Evolutionary conservation across 768 basidiomycete species (phyloP).

Genomic region (Pisolithus marmoratus): DNA sequence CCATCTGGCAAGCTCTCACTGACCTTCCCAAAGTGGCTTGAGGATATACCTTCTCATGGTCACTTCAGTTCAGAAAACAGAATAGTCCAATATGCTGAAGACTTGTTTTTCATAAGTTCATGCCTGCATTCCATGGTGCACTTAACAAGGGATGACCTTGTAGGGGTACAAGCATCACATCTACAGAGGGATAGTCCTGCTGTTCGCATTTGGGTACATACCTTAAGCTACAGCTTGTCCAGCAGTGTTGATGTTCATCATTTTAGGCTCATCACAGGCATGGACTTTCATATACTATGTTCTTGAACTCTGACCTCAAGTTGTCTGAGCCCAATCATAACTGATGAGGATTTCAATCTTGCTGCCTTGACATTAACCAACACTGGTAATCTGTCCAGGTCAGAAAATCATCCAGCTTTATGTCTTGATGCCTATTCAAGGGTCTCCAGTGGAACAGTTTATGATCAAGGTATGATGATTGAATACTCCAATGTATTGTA

Average conservation of each 20-base stretch:
- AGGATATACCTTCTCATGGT: slow-evolving; percentile 66
- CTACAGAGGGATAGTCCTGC: slow-evolving; percentile 53
- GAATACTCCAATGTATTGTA: background rate
- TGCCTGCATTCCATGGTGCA: background rate
- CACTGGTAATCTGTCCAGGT: slow-evolving; percentile 53
- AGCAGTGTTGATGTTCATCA: background rate
- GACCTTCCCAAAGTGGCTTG: slow-evolving; percentile 70
- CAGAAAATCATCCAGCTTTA: slow-evolving; percentile 74
- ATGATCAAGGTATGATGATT: slow-evolving; percentile 19
- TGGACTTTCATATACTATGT: slow-evolving; percentile 74
- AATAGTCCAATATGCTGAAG: slow-evolving; percentile 33
- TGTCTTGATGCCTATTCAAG: slow-evolving; percentile 53
- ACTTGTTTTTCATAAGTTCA: slow-evolving; percentile 25
- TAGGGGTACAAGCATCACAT: slow-evolving; percentile 75
- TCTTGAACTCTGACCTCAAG: slow-evolving; percentile 45
- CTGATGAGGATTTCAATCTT: slow-evolving; percentile 40
- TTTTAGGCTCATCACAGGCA: slow-evolving; percentile 33
- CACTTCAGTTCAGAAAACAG: slow-evolving; percentile 70
- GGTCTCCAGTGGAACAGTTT: slow-evolving; percentile 68
- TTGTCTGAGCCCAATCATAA: slow-evolving; percentile 40
- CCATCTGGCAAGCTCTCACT: slow-evolving; percentile 71
- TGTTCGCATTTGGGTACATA: slow-evolving; percentile 70
- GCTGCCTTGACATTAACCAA: slow-evolving; percentile 54
- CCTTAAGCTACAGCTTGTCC: background rate
- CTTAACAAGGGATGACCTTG: background rate